Base-by-base conservation (phyloP, 805 yeast genomes). In the Hanseniaspora lachancei region DNA sequence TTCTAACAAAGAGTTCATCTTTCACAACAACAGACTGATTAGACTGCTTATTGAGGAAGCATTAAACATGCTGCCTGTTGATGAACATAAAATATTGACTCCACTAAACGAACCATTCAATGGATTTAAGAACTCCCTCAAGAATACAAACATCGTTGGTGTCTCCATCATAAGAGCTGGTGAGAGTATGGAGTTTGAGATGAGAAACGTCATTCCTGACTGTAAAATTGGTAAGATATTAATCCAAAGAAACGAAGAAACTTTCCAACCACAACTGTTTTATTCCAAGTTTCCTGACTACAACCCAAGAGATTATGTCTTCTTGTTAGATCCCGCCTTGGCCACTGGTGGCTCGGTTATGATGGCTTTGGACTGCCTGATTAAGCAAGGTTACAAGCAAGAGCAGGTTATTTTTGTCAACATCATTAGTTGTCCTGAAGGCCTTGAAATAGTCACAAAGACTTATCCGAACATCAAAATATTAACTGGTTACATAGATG, bases 291-390 rank as follows among this genome's bases (percentile, higher is more conserved):
- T 93, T 60, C 99, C 99, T 20, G 87, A 82, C 60, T 98, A 93
- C 65, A 91, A 93, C 61, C 72, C 83, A 46, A 85, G 85, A 18
- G 77, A 98, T 62, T 93, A 82, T 63, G 97, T 93, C 29, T 86
- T 93, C 66, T 72, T 93, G 63, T 75, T 93, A 61, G 99, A 93
- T 66, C 98, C 99, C 57, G 86, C 93, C 95, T 78, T 93, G 66
- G 99, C 99, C 36, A 93, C 99, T 20, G 98, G 98, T 62, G 98
- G 98, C 51, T 86, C 96, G 59, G 98, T 97, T 20, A 80, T 88
- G 70, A 86, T 89, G 93, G 99, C 97, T 16, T 87, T 89, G 18
- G 95, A 93, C 59, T 97, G 93, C 18, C 74, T 93, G 64, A 74
- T 86, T 58, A 75, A 81, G 55, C 79, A 93, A 65, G 97, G 98